A percentile compares a stretch with the other conserved stretches of the same genome.
Evolutionary conservation across 805 yeast genomes (phyloP).

Genomic region (Saturnispora ahearnii): DNA sequence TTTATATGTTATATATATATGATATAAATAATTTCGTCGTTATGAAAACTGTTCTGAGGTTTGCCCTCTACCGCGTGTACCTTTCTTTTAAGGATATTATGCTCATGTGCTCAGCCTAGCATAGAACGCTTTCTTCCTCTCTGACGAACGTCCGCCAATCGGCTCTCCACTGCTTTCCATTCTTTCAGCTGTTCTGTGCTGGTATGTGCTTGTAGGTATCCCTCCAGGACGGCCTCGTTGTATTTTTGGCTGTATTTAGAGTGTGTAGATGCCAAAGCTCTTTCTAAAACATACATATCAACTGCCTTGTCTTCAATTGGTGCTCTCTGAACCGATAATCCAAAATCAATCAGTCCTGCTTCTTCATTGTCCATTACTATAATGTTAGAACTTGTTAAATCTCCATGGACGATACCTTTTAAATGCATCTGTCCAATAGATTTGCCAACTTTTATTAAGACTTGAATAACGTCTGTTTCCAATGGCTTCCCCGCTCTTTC

Average conservation of each 20-base stretch:
- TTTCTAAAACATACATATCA: conserved; percentile 87
- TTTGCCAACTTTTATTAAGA: conserved; percentile 50
- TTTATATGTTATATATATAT: background rate
- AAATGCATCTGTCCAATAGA: conserved; percentile 65
- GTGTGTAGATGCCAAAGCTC: conserved; percentile 89
- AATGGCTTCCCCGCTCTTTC: conserved; percentile 18
- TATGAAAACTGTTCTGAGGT: background rate
- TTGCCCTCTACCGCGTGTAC: background rate
- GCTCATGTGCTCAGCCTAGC: conserved; percentile 46
- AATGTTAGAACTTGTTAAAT: conserved; percentile 83
- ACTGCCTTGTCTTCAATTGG: conserved; percentile 92
- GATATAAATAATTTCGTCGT: background rate
- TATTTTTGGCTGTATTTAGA: conserved; percentile 60
- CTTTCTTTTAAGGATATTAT: background rate
- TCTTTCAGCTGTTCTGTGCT: conserved; percentile 32
- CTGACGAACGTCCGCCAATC: conserved; percentile 76
- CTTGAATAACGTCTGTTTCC: conserved; percentile 31
- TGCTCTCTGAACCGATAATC: conserved; percentile 68
- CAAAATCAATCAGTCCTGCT: conserved; percentile 69
- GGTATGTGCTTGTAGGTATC: conserved; percentile 38
- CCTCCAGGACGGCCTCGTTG: conserved; percentile 62
- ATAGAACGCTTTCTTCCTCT: conserved; percentile 94
- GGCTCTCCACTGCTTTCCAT: conserved; percentile 44
- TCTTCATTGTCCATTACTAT: conserved; percentile 32
- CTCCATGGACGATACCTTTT: conserved; percentile 84